Conservation (phyloP, 257 asterid genomes). For the Gynochthodes officinalis region DNA sequence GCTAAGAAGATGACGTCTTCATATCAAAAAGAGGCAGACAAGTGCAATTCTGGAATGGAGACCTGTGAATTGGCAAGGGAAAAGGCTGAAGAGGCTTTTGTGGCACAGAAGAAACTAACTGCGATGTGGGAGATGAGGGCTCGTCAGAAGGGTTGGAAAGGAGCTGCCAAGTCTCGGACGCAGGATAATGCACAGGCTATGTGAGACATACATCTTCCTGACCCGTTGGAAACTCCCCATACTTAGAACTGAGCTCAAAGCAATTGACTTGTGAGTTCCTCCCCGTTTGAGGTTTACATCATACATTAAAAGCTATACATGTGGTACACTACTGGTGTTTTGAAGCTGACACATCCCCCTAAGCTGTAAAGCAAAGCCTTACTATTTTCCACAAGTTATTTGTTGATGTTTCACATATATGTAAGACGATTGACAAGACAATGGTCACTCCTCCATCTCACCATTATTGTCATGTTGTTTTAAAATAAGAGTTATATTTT, state of each 20-base stretch:
- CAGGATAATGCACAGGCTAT: constrained; percentile 24
- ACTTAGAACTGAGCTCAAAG: constrained; percentile 11
- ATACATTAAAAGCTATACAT: background rate
- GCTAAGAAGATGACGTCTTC: constrained; percentile 92
- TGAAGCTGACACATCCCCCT: constrained; percentile 6
- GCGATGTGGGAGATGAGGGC: constrained; percentile 88
- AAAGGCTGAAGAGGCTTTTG: constrained; percentile 69
- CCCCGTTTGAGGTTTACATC: constrained; percentile 9
- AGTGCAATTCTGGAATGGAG: constrained; percentile 97
- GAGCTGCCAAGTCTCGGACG: constrained; percentile 30
- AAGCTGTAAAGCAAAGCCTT: constrained; percentile 20
- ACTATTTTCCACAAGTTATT: constrained; percentile 7
- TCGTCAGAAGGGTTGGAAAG: constrained; percentile 86
- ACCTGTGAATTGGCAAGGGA: constrained; percentile 96
- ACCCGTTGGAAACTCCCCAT: constrained; percentile 2
- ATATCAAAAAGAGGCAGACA: constrained; percentile 94
- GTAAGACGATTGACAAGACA: background rate
- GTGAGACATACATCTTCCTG: constrained; percentile 14
- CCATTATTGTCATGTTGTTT: too few relatives aligned
- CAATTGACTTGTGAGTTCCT: background rate
- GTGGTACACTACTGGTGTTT: background rate
- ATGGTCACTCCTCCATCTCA: too few relatives aligned
- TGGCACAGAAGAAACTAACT: constrained; percentile 65
- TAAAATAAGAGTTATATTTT: too few relatives aligned
- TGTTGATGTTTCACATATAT: constrained; percentile 1